phyloP scores from a whole-genome alignment of 768 basidiomycete species.

The Sporobolomyces pararoseus region DNA sequence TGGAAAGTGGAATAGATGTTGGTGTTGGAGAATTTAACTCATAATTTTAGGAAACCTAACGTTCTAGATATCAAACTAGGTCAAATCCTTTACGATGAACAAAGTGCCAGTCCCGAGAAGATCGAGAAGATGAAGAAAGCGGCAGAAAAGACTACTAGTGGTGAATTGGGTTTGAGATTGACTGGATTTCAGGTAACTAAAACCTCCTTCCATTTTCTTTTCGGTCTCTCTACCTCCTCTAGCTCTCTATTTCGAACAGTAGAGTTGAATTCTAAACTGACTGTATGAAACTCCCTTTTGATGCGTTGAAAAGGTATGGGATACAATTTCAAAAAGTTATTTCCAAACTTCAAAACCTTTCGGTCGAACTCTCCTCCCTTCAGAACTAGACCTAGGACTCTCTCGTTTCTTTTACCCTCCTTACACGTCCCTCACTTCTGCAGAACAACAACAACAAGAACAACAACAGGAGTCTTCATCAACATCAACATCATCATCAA shows the following conservation, averaged over 20 bases:
- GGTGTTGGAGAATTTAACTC: constrained; percentile 69
- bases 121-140: constrained; percentile 67
- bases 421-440: constrained; percentile 1
- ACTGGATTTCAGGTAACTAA: constrained; percentile 84
- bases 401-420: constrained; percentile 67
- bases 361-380: constrained; percentile 67
- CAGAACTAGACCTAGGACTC: constrained; percentile 72
- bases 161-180: constrained; percentile 70
- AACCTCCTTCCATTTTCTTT: not conserved
- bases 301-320: constrained; percentile 73
- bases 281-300: not conserved
- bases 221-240: not conserved
- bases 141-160: constrained; percentile 67
- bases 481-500: not conserved
- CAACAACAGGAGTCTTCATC: no score
- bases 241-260: not conserved
- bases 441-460: not conserved
- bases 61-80: constrained; percentile 92
- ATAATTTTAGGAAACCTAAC: constrained; percentile 72
- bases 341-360: constrained; percentile 68
- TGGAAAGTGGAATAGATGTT: constrained; percentile 30
- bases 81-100: constrained; percentile 73
- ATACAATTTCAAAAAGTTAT: constrained; percentile 58
- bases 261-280: not conserved
- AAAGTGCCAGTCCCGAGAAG: constrained; percentile 61